These are phyloP conservation scores for Graphiopsis chlorocephala DNA, from an alignment of 2,329 filamentous ascomycete genomes.

Conservation along the genomic window DNA sequence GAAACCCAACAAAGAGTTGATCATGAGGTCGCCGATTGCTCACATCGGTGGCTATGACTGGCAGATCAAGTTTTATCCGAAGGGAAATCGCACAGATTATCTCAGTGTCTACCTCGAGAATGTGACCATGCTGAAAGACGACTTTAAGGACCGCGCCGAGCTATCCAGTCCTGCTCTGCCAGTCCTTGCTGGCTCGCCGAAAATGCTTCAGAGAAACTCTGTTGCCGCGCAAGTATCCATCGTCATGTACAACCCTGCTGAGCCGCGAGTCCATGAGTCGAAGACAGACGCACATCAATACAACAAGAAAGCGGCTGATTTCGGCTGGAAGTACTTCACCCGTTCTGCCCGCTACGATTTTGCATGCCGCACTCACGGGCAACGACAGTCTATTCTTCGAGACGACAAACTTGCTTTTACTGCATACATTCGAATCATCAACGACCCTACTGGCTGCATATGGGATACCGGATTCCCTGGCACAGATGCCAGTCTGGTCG, in stretches of 20 bases:
- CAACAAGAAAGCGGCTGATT: conserved; percentile 57
- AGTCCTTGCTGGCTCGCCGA: conserved; percentile 22
- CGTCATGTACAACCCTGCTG: conserved; percentile 61
- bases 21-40: conserved; percentile 58
- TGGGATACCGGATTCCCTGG: conserved; percentile 50
- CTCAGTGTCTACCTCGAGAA: conserved; percentile 62
- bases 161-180: conserved; percentile 31
- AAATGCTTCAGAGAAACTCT: conserved; percentile 40
- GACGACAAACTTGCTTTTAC: conserved; percentile 62
- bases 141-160: conserved; percentile 25
- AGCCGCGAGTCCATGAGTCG: conserved; percentile 58
- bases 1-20: conserved; percentile 55
- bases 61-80: conserved; percentile 65
- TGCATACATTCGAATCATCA: conserved; percentile 58
- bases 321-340: conserved; percentile 61
- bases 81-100: conserved; percentile 57
- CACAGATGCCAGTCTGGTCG: conserved; percentile 45
- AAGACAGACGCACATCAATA: conserved; percentile 59
- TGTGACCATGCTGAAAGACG: conserved; percentile 43
- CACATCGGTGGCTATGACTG: conserved; percentile 60
- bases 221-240: conserved; percentile 60
- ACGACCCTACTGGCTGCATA: conserved; percentile 59
- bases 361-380: conserved; percentile 54
- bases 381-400: conserved; percentile 58
- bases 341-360: conserved; percentile 59